Evolutionary conservation across 1,284 basidiomycete species (phyloP).

Genomic region (Pulveroboletus sp.): DNA sequence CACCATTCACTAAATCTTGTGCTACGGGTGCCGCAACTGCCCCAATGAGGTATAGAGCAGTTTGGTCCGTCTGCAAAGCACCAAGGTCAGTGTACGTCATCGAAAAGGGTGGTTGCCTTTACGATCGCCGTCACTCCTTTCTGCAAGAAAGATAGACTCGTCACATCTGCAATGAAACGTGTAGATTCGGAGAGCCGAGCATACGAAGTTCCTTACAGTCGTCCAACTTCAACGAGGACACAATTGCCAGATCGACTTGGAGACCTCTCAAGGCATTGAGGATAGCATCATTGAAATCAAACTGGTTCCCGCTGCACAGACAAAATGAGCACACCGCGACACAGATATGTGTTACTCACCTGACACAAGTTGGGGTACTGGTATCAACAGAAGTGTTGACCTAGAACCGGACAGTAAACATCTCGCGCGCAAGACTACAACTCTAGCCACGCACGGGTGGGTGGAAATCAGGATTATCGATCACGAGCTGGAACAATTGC

Average conservation of each 20-base stretch:
- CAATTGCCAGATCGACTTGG: slow-evolving; percentile 53
- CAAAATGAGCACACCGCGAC: slow-evolving; percentile 12
- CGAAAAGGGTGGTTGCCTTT: slow-evolving; percentile 19
- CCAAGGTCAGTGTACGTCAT: neutral
- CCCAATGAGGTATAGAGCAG: slow-evolving; percentile 68
- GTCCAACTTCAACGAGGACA: slow-evolving; percentile 55
- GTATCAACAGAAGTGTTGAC: slow-evolving; percentile 60
- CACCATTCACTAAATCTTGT: slow-evolving; percentile 65
- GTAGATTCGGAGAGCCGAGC: neutral
- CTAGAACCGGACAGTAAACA: slow-evolving; percentile 31
- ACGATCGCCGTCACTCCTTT: slow-evolving; percentile 59
- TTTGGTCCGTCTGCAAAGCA: slow-evolving; percentile 54
- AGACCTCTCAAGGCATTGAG: slow-evolving; percentile 63
- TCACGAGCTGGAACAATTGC: slow-evolving; percentile 58
- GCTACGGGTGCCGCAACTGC: slow-evolving; percentile 67
- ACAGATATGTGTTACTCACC: slow-evolving; percentile 38
- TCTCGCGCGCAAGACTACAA: neutral
- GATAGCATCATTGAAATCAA: slow-evolving; percentile 61
- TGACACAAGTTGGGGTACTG: slow-evolving; percentile 51
- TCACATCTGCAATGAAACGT: slow-evolving; percentile 45
- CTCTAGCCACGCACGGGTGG: slow-evolving; percentile 31
- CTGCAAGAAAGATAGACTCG: slow-evolving; percentile 66
- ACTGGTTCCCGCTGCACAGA: slow-evolving; percentile 56
- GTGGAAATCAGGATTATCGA: slow-evolving; percentile 52
- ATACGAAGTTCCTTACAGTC: slow-evolving; percentile 48